Conservation (phyloP, 2,329 filamentous ascomycete species). For the Mollisia scopiformis region DNA sequence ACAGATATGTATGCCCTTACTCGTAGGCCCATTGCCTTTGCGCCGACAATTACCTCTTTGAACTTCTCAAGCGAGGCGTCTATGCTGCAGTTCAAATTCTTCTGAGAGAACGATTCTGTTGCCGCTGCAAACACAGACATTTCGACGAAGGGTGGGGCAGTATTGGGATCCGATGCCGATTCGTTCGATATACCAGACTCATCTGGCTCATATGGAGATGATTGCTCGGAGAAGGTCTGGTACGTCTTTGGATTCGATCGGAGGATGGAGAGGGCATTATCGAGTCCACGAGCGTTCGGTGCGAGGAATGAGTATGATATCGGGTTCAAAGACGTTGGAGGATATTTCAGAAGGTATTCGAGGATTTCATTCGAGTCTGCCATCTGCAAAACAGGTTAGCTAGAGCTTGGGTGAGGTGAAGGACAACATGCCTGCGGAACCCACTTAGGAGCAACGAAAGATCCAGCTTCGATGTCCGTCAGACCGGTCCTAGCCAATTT, state of each 20-base stretch:
- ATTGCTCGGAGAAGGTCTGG: conserved; percentile 48
- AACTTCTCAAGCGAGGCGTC: conserved; percentile 73
- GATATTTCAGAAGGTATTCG: conserved; percentile 63
- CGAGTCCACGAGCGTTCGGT: conserved; percentile 74
- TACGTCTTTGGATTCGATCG: conserved; percentile 55
- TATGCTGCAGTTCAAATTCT: conserved; percentile 83
- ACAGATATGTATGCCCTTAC: conserved; percentile 83
- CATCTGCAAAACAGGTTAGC: conserved; percentile 57
- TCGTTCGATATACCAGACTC: conserved; percentile 32
- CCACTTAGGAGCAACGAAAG: conserved; percentile 84
- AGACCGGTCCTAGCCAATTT: conserved; percentile 70
- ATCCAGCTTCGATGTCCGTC: conserved; percentile 76
- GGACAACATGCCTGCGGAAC: conserved; percentile 68
- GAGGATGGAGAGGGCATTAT: conserved; percentile 61
- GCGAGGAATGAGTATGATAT: conserved; percentile 81
- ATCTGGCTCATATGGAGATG: conserved; percentile 24
- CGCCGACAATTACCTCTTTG: conserved; percentile 68
- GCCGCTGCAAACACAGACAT: conserved; percentile 82
- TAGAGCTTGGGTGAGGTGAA: not conserved
- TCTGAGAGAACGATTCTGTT: conserved; percentile 78
- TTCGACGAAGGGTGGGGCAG: conserved; percentile 56
- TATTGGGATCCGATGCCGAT: conserved; percentile 1
- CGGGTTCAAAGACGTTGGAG: conserved; percentile 54
- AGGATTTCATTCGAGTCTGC: conserved; percentile 77
- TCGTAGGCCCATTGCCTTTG: conserved; percentile 65